These are phyloP conservation scores for Pythium insidiosum DNA, from an alignment of 352 stramenopile genomes.

Conservation along the genomic window DNA sequence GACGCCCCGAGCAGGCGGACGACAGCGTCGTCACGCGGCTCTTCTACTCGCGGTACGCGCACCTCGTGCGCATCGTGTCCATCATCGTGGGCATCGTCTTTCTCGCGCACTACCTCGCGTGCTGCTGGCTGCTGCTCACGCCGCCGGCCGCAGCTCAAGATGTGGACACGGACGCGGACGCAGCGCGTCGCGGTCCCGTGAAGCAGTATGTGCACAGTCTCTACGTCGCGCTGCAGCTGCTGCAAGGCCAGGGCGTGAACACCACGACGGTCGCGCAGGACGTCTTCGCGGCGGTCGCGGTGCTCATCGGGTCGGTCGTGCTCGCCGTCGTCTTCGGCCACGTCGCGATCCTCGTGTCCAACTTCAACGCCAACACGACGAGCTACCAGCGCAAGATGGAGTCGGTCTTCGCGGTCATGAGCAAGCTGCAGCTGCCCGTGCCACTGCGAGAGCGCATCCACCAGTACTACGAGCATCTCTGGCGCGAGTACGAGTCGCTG, in stretches of 20 bases:
- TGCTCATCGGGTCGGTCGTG: constrained; percentile 46
- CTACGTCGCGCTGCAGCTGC: constrained; percentile 34
- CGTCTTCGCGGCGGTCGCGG: constrained; percentile 29
- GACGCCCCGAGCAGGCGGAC: too few relatives aligned
- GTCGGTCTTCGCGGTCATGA: constrained; percentile 45
- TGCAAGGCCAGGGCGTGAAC: constrained; percentile 43
- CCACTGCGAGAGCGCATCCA: constrained; percentile 50
- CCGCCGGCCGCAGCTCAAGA: too few relatives aligned
- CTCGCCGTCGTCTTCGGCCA: constrained; percentile 61
- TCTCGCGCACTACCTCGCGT: constrained; percentile 43
- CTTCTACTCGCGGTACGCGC: constrained; percentile 36
- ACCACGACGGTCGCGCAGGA: constrained; percentile 22
- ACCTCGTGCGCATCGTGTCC: constrained; percentile 29
- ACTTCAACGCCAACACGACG: constrained; percentile 43
- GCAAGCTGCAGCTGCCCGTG: constrained; percentile 35
- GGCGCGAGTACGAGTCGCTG: constrained; percentile 54
- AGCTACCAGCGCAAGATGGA: constrained; percentile 70
- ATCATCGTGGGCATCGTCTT: constrained; percentile 30
- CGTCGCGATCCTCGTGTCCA: constrained; percentile 54
- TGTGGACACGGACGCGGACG: too few relatives aligned
- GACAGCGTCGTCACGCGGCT: constrained; percentile 29
- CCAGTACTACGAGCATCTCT: constrained; percentile 65
- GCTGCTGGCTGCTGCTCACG: constrained; percentile 27
- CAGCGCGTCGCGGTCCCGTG: background rate
- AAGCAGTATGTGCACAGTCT: constrained; percentile 29